Base-by-base conservation (phyloP, 306 rosid species). In the Erythrophleum fordii region DNA sequence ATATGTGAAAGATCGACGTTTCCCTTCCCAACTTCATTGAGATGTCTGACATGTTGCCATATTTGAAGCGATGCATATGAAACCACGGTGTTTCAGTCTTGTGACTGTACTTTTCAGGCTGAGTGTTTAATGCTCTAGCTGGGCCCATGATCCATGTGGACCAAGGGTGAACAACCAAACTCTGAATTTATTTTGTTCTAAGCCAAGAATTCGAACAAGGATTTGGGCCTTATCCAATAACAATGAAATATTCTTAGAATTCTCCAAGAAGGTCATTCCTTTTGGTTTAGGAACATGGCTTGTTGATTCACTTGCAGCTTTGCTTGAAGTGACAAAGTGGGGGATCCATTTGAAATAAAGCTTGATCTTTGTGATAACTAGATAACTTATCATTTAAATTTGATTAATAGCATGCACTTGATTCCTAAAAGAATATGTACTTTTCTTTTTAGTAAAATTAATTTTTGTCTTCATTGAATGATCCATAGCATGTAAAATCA, bases 401-500 rank as follows among this genome's bases (percentile, higher is more conserved):
- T 59, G 37, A 26, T 26, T 26, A 59, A 26, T 12, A 12, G 66
- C 5, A 25, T 0, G 66, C 18, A 5, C 66, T 26, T 58, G 66
- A 28, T 25, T 12, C 37, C 37, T 25, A 41, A 67, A 2, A 5
- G 11, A 39, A 46, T 31, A 29, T 31, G 18, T 35, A 29, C 39
- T 72, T 64, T 25, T 34, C 17, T 65, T 9, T 16, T 11, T n/a
- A 28, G 5, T 11, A 13, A 39, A 41, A 11, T 2, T 14, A 16
- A 60, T 34, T 69, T 61, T 69, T 61, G 29, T 73, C 69, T 77
- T 10, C 26, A 31, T 35, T 53, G 22, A 16, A 22, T 60, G 75
- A 42, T 55, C 52, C 73, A 52, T 79, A 65, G 78, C 72, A 65
- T 65, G 42, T 44, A 62, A 39, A 59, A 31, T 76, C 72, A 37